Evolutionary conservation across 352 stramenopile species (phyloP).

Genomic region (Phytophthora crassamura): DNA sequence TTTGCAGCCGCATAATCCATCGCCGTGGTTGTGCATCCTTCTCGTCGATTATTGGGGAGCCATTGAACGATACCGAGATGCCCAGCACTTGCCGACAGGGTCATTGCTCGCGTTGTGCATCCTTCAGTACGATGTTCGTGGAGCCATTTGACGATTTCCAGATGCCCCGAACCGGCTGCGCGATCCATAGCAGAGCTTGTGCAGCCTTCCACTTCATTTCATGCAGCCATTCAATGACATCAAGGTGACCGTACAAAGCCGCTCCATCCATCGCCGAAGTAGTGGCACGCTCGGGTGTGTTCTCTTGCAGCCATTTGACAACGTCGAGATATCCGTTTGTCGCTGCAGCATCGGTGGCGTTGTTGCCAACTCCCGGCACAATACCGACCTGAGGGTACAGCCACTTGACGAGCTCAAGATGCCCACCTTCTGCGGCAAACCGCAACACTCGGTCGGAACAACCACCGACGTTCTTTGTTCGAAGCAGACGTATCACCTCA

Average conservation of each 20-base stretch:
- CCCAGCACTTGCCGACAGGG: constrained; percentile 6
- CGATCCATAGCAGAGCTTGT: constrained; percentile 13
- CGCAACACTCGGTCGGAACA: neutral
- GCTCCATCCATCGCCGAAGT: constrained; percentile 16
- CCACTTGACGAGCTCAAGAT: constrained; percentile 5
- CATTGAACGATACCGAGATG: constrained; percentile 2
- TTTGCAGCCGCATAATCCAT: constrained; percentile 9
- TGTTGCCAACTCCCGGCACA: neutral
- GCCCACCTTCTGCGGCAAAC: neutral
- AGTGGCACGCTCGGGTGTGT: neutral
- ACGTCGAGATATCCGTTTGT: neutral
- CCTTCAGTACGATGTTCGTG: constrained; percentile 13
- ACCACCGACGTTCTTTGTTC: neutral
- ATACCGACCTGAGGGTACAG: neutral
- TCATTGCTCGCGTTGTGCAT: constrained; percentile 18
- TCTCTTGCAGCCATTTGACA: no score
- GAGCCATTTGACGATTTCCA: no score
- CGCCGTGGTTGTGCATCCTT: constrained; percentile 16
- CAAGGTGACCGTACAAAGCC: constrained; percentile 9
- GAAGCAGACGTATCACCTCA: neutral
- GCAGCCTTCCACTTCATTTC: constrained; percentile 19
- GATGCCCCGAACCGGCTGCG: no score
- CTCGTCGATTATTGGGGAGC: constrained; percentile 7
- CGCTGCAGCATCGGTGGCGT: neutral
- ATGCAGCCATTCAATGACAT: constrained; percentile 18